Conservation (phyloP, 306 rosid genomes). For the Carpinus fangiana region DNA sequence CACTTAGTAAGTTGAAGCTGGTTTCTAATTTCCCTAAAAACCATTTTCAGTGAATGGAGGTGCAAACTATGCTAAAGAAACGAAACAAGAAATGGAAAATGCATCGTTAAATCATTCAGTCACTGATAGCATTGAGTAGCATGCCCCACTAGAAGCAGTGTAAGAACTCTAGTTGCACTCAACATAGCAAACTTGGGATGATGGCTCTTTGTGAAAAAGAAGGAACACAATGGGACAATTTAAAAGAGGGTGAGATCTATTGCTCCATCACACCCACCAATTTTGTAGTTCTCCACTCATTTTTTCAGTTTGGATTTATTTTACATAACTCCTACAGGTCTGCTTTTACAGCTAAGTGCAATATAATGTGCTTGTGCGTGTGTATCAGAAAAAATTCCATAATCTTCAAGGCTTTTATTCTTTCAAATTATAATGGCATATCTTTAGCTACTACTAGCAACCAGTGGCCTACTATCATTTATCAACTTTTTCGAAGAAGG, state of each 20-base stretch:
- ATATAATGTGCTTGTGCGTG: not conserved
- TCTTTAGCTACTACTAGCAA: too few relatives aligned
- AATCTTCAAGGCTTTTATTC: too few relatives aligned
- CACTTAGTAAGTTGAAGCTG: not conserved
- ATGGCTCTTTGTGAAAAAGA: not conserved
- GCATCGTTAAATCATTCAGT: not conserved
- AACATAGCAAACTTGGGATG: not conserved
- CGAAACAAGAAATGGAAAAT: not conserved
- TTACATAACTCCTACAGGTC: not conserved
- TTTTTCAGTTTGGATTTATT: not conserved
- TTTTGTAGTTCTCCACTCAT: not conserved
- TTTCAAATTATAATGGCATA: too few relatives aligned
- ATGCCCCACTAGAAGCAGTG: too few relatives aligned
- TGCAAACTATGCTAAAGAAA: not conserved
- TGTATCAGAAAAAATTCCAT: too few relatives aligned
- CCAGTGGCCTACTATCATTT: too few relatives aligned
- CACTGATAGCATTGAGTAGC: too few relatives aligned
- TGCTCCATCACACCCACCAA: not conserved
- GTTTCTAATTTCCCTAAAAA: not conserved
- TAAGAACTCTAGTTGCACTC: not conserved
- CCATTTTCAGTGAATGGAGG: not conserved
- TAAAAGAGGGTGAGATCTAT: not conserved
- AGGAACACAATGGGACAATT: not conserved
- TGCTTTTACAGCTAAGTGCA: not conserved
- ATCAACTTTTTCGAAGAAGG: too few relatives aligned